Conservation (phyloP, 106 monocot genomes). For the Dendrobium chrysotoxum region DNA sequence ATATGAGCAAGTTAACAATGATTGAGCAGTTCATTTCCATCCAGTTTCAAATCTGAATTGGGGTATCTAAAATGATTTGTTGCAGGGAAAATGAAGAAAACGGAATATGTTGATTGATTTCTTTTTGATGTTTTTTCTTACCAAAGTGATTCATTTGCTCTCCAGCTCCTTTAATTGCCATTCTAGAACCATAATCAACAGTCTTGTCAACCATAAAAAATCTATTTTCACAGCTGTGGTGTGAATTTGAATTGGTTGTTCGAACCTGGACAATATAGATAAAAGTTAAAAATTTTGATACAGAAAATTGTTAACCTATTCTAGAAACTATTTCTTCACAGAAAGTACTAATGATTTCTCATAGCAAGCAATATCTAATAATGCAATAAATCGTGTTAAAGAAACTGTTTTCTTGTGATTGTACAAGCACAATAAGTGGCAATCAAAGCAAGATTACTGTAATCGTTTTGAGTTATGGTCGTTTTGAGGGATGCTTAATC, state of each 20-base stretch:
- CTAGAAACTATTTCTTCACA: not conserved
- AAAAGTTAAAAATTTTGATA: not conserved
- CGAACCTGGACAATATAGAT: not conserved
- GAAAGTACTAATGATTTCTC: not conserved
- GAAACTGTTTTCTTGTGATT: not conserved
- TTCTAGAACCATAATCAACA: not conserved
- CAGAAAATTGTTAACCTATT: not conserved
- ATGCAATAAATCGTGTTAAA: not conserved
- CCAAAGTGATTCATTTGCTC: not conserved
- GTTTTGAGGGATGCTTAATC: not conserved
- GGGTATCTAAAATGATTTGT: not conserved
- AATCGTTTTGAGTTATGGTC: not conserved
- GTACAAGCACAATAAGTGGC: not conserved
- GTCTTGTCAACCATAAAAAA: constrained; percentile 68
- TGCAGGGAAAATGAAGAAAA: not conserved
- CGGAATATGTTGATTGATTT: not conserved
- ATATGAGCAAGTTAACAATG: not conserved
- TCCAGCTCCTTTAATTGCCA: not conserved
- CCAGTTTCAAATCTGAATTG: not conserved
- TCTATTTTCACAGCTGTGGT: constrained; percentile 69
- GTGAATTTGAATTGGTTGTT: constrained; percentile 43
- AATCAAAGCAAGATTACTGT: not conserved
- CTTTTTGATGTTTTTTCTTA: not conserved
- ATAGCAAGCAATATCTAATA: not conserved
- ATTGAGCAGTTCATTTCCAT: not conserved